A percentile compares a stretch with the other conserved stretches of the same genome.
These are phyloP conservation scores for Nidularia pulvinata DNA, from an alignment of 768 basidiomycete genomes.

Conservation along the genomic window DNA sequence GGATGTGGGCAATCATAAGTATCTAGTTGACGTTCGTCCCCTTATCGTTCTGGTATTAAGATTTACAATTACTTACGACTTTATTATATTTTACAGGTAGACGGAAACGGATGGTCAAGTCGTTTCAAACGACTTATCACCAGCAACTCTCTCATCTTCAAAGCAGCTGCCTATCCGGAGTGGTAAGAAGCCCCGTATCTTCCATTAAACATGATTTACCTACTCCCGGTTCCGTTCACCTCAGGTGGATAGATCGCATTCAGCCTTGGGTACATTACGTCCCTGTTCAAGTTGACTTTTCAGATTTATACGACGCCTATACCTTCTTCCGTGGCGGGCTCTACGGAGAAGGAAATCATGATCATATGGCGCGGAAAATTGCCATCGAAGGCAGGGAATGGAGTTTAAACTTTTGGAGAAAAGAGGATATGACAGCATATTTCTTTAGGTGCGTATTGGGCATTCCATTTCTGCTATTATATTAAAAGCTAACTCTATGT, in stretches of 20 bases:
- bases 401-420: conserved; percentile 51
- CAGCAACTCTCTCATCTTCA: conserved; percentile 60
- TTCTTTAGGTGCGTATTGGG: conserved; percentile 36
- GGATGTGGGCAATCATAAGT: conserved; percentile 55
- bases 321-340: conserved; percentile 64
- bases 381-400: conserved; percentile 49
- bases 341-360: conserved; percentile 50
- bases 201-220: no score
- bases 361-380: conserved; percentile 52
- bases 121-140: conserved; percentile 62
- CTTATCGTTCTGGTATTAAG: not conserved
- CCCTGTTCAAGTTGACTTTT: conserved; percentile 57
- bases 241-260: conserved; percentile 50
- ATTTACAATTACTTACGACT: no score
- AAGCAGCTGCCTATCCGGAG: conserved; percentile 67
- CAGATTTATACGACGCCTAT: conserved; percentile 63
- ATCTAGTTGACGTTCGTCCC: conserved; percentile 49
- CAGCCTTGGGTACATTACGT: conserved; percentile 74
- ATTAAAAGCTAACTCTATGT: not conserved
- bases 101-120: conserved; percentile 64
- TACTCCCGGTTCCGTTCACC: no score
- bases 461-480: not conserved
- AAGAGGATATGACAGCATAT: conserved; percentile 54
- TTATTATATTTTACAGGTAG: conserved; percentile 44
- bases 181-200: conserved; percentile 57